These are phyloP conservation scores for Chalaropsis ovoidea DNA, from an alignment of 2,329 filamentous ascomycete species.

Conservation along the genomic window DNA sequence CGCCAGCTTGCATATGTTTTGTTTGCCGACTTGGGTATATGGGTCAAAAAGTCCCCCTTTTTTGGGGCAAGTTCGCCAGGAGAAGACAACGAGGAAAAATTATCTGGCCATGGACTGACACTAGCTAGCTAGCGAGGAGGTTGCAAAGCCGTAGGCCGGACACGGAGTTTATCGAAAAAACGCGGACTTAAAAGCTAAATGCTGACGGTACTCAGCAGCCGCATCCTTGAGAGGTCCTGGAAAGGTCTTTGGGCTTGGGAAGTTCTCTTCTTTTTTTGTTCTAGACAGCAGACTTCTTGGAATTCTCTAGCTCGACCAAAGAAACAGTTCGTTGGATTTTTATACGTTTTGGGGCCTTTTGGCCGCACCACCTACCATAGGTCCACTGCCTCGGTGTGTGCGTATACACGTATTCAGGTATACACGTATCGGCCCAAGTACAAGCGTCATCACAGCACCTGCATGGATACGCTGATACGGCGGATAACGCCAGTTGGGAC, in stretches of 20 bases:
- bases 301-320: neutral
- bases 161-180: neutral
- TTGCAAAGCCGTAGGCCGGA: neutral
- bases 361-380: neutral
- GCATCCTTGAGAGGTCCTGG: neutral
- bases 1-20: neutral
- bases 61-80: neutral
- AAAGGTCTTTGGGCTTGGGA: too few species aligned
- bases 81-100: neutral
- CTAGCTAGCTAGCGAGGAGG: neutral
- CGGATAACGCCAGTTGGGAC: too few species aligned
- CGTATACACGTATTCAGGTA: neutral
- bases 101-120: too few species aligned
- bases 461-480: too few species aligned
- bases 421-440: neutral
- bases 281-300: neutral
- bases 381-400: neutral
- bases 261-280: neutral
- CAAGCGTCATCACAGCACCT: neutral
- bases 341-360: neutral
- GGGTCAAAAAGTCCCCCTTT: neutral
- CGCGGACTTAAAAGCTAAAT: slow-evolving; percentile 3
- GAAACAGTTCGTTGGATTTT: neutral
- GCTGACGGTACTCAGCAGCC: neutral
- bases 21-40: neutral